phyloP scores from a whole-genome alignment of 306 rosid species.

The Corylus avellana region DNA sequence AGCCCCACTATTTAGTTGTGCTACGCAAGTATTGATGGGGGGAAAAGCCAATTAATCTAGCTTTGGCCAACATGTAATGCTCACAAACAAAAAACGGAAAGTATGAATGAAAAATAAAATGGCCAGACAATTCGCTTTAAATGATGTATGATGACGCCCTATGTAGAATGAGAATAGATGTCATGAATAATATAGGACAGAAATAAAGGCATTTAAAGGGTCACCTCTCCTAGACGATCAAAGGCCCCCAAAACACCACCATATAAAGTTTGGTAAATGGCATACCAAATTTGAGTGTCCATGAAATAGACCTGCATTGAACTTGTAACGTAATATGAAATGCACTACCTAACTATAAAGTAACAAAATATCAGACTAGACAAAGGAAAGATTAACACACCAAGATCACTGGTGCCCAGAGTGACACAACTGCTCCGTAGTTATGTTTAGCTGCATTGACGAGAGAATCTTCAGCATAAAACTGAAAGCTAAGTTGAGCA shows the following conservation, averaged over 20 bases:
- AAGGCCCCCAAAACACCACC: conserved; percentile 97
- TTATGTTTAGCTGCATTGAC: conserved; percentile 66
- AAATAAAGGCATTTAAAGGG: conserved; percentile 13
- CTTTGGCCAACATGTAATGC: neutral
- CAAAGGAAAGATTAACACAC: conserved; percentile 41
- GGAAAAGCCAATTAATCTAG: neutral
- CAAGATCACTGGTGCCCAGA: conserved; percentile 82
- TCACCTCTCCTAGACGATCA: conserved; percentile 96
- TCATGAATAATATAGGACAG: conserved; percentile 1
- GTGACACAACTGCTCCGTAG: conserved; percentile 74
- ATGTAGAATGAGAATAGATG: neutral
- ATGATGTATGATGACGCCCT: neutral
- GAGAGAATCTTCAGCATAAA: conserved; percentile 33
- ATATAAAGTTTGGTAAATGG: conserved; percentile 72
- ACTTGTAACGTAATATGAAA: conserved; percentile 26
- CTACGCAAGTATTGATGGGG: neutral
- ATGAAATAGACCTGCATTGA: conserved; percentile 82
- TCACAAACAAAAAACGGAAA: neutral
- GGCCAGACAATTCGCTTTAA: neutral
- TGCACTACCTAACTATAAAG: conserved; percentile 23
- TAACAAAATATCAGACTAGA: conserved; percentile 28
- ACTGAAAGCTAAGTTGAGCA: conserved; percentile 14
- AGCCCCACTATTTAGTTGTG: neutral
- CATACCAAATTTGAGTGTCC: conserved; percentile 99
- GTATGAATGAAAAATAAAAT: neutral